Evolutionary conservation across 176 grass and related monocot genomes (phyloP).

Genomic region (Raddia distichophylla): DNA sequence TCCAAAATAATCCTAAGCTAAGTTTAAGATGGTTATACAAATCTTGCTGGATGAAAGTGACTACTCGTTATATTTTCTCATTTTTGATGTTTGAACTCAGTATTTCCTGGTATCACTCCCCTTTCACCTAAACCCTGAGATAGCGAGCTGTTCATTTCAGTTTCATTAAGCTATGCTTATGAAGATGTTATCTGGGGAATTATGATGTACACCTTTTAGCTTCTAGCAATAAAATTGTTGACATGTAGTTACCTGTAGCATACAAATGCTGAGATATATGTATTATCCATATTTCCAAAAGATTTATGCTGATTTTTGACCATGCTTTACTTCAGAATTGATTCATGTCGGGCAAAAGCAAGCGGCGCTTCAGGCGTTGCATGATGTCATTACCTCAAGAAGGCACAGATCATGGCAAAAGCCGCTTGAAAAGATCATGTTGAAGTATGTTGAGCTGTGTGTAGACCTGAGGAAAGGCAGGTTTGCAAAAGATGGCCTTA

Average conservation of each 20-base stretch:
- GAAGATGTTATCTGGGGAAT: not conserved
- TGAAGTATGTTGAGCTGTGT: slow-evolving; percentile 95
- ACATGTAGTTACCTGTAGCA: not conserved
- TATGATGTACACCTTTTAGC: not conserved
- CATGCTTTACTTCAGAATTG: slow-evolving; percentile 62
- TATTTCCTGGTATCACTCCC: not conserved
- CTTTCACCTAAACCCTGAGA: not conserved
- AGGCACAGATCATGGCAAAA: slow-evolving; percentile 96
- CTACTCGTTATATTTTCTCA: not conserved
- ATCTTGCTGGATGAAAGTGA: not conserved
- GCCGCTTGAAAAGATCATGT: slow-evolving; percentile 88
- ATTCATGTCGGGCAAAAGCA: slow-evolving; percentile 98
- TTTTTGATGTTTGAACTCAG: not conserved
- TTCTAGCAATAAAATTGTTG: not conserved
- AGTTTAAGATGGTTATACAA: not conserved
- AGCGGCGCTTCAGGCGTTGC: slow-evolving; percentile 86
- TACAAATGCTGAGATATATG: not conserved
- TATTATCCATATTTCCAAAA: not conserved
- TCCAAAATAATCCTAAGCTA: not conserved
- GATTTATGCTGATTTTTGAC: slow-evolving; percentile 12
- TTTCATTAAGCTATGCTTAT: not conserved
- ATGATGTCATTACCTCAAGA: slow-evolving; percentile 95
- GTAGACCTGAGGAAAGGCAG: slow-evolving; percentile 90
- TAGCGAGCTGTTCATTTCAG: not conserved
- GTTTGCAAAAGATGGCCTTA: slow-evolving; percentile 97